Percentiles rank a stretch among this genome's conserved stretches.
phyloP scores from a whole-genome alignment of 805 yeast species.

The Isabelozyma heimii region DNA sequence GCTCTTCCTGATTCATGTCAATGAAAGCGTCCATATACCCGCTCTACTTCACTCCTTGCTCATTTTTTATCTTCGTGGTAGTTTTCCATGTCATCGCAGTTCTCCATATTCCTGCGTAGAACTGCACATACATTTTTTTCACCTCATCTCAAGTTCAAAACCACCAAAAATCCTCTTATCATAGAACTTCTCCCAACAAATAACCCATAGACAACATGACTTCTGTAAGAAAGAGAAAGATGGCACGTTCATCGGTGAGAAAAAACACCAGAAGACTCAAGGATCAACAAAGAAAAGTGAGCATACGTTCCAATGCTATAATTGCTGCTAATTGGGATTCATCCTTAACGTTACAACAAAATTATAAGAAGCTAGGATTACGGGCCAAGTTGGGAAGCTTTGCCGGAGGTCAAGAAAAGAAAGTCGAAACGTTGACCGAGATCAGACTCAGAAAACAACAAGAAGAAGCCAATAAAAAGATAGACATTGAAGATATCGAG shows the following conservation, averaged over 20 bases:
- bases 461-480: constrained; percentile 4
- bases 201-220: constrained; percentile 38
- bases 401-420: constrained; percentile 81
- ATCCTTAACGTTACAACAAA: constrained; percentile 75
- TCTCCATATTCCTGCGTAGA: background rate
- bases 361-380: constrained; percentile 80
- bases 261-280: constrained; percentile 70
- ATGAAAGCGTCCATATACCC: no score
- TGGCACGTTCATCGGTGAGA: constrained; percentile 66
- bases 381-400: constrained; percentile 59
- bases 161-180: background rate
- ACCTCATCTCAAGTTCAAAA: background rate
- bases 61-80: background rate
- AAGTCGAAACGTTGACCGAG: constrained; percentile 38
- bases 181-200: background rate
- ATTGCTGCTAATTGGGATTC: constrained; percentile 92
- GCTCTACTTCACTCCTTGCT: background rate
- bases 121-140: background rate
- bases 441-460: constrained; percentile 29
- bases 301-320: constrained; percentile 70
- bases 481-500: constrained; percentile 32
- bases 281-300: constrained; percentile 66
- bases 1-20: no score
- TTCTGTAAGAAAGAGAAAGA: constrained; percentile 83
- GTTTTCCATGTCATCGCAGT: background rate